Evolutionary conservation across 192 early-diverging fungal species (phyloP).

Genomic region (Dispira simplex): DNA sequence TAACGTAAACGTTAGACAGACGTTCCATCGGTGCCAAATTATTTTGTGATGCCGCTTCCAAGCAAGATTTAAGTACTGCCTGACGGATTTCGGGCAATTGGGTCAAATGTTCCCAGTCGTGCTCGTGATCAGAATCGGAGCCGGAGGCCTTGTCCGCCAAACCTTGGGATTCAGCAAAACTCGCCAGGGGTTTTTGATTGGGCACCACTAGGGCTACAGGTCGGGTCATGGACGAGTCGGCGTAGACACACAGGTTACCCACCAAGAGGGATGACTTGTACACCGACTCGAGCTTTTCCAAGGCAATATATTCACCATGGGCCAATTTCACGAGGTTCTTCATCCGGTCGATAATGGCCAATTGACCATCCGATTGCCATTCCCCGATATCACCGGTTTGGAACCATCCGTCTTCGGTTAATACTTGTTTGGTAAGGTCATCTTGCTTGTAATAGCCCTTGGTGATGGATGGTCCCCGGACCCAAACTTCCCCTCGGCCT

Average conservation of each 20-base stretch:
- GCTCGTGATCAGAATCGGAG: slow-evolving; percentile 10
- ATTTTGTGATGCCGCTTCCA: slow-evolving; percentile 39
- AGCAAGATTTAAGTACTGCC: slow-evolving; percentile 25
- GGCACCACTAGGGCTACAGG: slow-evolving; percentile 68
- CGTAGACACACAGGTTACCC: slow-evolving; percentile 62
- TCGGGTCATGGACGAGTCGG: slow-evolving; percentile 48
- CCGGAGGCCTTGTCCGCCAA: slow-evolving; percentile 3
- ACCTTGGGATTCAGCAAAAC: slow-evolving; percentile 4
- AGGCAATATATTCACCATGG: slow-evolving; percentile 85
- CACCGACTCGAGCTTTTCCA: slow-evolving; percentile 85
- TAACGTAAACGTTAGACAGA: slow-evolving; percentile 46
- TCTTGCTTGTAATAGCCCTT: slow-evolving; percentile 66
- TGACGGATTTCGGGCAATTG: slow-evolving; percentile 13
- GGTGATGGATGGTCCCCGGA: slow-evolving; percentile 65
- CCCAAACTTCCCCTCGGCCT: slow-evolving; percentile 74
- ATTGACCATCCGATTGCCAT: slow-evolving; percentile 57
- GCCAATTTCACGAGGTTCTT: slow-evolving; percentile 91
- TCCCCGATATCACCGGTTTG: slow-evolving; percentile 83
- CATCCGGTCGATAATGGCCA: slow-evolving; percentile 79
- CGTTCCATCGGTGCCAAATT: slow-evolving; percentile 61
- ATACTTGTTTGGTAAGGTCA: slow-evolving; percentile 40
- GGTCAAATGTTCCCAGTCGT: slow-evolving; percentile 6
- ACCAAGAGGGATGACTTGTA: slow-evolving; percentile 64
- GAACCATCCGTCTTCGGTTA: slow-evolving; percentile 74
- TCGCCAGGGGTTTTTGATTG: slow-evolving; percentile 18